Evolutionary conservation across 306 rosid genomes (phyloP).

Genomic region (Castanopsis chinensis): DNA sequence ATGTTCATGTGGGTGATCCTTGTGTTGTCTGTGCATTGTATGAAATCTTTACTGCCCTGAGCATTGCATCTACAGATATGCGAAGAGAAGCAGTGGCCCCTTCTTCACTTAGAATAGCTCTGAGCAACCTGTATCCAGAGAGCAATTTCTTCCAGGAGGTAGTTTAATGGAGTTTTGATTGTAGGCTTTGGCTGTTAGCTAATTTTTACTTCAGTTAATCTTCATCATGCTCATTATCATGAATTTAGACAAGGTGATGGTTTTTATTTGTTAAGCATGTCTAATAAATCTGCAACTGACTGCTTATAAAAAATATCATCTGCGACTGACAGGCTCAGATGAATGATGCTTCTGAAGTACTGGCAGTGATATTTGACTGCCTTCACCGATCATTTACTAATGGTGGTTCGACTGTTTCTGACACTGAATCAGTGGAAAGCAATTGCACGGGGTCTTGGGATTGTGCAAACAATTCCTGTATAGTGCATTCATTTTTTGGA

Average conservation of each 20-base stretch:
- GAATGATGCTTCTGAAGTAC: conserved; percentile 99
- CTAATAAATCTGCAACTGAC: conserved; percentile 36
- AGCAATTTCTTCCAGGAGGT: conserved; percentile 96
- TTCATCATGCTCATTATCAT: conserved; percentile 3
- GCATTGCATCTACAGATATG: conserved; percentile 57
- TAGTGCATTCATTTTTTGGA: conserved; percentile 89
- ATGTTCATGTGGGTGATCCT: conserved; percentile 87
- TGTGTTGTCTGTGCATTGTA: conserved; percentile 93
- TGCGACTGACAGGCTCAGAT: conserved; percentile 78
- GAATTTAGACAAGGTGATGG: conserved; percentile 10
- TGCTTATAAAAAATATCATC: not conserved
- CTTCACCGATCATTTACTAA: conserved; percentile 78
- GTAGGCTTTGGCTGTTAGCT: not conserved
- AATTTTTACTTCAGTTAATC: not conserved
- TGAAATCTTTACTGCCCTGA: conserved; percentile 74
- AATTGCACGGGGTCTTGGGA: conserved; percentile 74
- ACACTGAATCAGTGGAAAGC: conserved; percentile 65
- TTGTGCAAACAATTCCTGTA: conserved; percentile 71
- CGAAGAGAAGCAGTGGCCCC: conserved; percentile 87
- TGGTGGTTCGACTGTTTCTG: conserved; percentile 52
- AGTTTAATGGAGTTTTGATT: conserved; percentile 19
- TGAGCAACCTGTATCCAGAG: conserved; percentile 87
- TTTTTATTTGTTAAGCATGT: conserved; percentile 25
- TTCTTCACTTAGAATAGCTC: conserved; percentile 83
- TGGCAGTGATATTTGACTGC: conserved; percentile 84